Percentiles rank a stretch among this genome's conserved stretches.
These are phyloP conservation scores for Aphanomyces cochlioides DNA, from an alignment of 352 stramenopile genomes.

Conservation along the genomic window DNA sequence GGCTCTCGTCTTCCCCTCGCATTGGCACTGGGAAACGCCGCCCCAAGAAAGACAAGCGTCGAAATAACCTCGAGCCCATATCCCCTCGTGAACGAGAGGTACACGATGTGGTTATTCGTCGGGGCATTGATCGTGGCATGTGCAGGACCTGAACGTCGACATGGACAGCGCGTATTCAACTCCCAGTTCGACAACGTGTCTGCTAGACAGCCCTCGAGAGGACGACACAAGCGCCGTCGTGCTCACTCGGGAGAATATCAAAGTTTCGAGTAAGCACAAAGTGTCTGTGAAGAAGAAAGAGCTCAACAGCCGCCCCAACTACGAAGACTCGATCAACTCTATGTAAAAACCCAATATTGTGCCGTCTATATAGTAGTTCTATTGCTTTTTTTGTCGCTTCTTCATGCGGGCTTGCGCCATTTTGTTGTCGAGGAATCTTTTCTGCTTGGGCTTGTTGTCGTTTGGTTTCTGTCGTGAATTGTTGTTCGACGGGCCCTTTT, in stretches of 20 bases:
- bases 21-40: constrained; percentile 10
- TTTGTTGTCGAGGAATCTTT: constrained; percentile 29
- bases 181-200: too few species aligned
- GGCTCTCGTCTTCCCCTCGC: background rate
- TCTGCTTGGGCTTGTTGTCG: constrained; percentile 17
- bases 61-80: background rate
- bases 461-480: background rate
- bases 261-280: constrained; percentile 56
- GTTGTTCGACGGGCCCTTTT: background rate
- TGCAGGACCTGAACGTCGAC: too few species aligned
- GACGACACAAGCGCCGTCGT: constrained; percentile 9
- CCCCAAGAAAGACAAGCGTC: background rate
- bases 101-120: background rate
- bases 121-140: background rate
- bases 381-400: constrained; percentile 30
- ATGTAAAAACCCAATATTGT: background rate
- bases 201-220: too few species aligned
- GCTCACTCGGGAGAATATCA: constrained; percentile 62
- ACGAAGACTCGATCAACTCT: background rate
- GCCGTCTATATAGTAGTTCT: background rate
- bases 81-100: constrained; percentile 1
- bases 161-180: too few species aligned
- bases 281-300: constrained; percentile 40
- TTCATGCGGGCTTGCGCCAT: constrained; percentile 27
- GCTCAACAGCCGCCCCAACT: background rate